These are phyloP conservation scores for Ceratocystis cacaofunesta DNA, from an alignment of 2,329 filamentous ascomycete species.

Conservation along the genomic window DNA sequence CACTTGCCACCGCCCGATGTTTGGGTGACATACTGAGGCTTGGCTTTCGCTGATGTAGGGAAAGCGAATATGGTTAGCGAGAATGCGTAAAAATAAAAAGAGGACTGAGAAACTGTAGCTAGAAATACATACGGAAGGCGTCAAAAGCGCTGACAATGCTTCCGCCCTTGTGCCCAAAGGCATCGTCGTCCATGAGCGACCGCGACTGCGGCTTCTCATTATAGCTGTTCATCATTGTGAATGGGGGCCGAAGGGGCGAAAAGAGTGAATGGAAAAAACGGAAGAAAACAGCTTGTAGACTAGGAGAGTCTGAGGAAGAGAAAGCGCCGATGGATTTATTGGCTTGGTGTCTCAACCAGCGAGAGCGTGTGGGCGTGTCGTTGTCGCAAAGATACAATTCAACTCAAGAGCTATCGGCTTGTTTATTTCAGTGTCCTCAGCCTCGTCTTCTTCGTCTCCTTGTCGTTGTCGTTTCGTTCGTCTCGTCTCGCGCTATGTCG, in stretches of 20 bases:
- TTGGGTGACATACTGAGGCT: constrained; percentile 76
- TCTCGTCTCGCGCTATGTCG: neutral
- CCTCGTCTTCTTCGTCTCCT: no score
- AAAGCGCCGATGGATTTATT: neutral
- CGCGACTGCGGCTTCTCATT: constrained; percentile 29
- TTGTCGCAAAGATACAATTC: neutral
- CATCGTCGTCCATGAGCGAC: constrained; percentile 49
- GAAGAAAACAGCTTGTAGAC: neutral
- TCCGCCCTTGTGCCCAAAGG: constrained; percentile 56
- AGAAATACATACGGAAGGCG: constrained; percentile 63
- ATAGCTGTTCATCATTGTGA: constrained; percentile 63
- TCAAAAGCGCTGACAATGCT: constrained; percentile 76
- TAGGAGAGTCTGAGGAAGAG: neutral
- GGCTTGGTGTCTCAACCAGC: neutral
- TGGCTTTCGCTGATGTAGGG: constrained; percentile 71
- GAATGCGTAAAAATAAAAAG: no score
- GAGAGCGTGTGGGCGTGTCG: neutral
- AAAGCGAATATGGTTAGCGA: no score
- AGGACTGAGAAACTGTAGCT: neutral
- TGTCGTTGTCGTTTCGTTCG: neutral
- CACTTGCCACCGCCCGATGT: constrained; percentile 83
- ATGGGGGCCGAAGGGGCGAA: neutral
- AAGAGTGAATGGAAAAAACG: neutral
- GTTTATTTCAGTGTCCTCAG: no score
- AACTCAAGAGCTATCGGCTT: no score